Conservation (phyloP, 345 rosid species). For the Murraya paniculata region DNA sequence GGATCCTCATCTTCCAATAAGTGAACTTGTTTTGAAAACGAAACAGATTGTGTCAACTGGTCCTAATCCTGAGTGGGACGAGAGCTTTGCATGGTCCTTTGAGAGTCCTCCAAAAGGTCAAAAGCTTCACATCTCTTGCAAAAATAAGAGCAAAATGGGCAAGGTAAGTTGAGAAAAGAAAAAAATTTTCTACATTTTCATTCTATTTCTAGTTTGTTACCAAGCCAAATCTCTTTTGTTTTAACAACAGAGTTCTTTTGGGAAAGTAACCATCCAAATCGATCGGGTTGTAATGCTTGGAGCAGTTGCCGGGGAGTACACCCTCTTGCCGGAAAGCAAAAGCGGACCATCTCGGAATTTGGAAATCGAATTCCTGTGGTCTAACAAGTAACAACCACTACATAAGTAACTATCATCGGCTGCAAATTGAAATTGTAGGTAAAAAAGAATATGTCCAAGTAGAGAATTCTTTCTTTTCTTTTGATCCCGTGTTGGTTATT, state of each 20-base stretch:
- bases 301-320: constrained; percentile 90
- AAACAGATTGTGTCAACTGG: constrained; percentile 89
- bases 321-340: constrained; percentile 87
- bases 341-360: constrained; percentile 84
- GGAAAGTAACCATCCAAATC: constrained; percentile 96
- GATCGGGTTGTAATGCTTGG: constrained; percentile 98
- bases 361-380: constrained; percentile 98
- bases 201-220: neutral
- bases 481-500: neutral
- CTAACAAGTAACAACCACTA: constrained; percentile 51
- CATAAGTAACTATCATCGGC: constrained; percentile 17
- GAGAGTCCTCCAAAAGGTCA: constrained; percentile 99
- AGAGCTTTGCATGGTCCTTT: constrained; percentile 96
- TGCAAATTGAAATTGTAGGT: constrained; percentile 19
- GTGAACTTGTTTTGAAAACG: neutral
- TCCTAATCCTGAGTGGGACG: constrained; percentile 98
- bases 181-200: neutral
- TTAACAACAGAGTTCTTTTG: constrained; percentile 78
- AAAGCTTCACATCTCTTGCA: constrained; percentile 96
- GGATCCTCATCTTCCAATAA: neutral
- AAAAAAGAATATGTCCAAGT: neutral
- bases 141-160: constrained; percentile 99
- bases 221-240: neutral
- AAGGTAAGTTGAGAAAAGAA: constrained; percentile 48
- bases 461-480: neutral